Evolutionary conservation across 176 grass and related monocot genomes (phyloP).

Genomic region (Phyllostachys edulis): DNA sequence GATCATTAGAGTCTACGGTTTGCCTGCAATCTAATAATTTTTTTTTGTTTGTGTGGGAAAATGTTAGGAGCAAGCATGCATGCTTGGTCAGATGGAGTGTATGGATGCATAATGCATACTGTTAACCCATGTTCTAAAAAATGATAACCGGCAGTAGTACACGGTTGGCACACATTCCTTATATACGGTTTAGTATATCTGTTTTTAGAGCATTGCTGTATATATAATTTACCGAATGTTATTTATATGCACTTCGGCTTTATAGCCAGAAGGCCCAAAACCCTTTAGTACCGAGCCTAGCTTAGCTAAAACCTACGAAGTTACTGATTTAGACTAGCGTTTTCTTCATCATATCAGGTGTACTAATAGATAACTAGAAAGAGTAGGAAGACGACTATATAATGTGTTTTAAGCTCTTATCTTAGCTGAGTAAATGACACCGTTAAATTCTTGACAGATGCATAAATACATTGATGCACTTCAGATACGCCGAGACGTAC

Average conservation of each 20-base stretch:
- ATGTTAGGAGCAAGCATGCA: neutral
- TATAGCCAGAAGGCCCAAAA: neutral
- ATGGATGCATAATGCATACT: neutral
- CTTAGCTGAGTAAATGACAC: slow-evolving; percentile 3
- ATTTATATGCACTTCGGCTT: neutral
- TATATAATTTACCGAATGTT: neutral
- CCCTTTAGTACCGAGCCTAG: neutral
- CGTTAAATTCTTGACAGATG: neutral
- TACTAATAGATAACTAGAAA: neutral
- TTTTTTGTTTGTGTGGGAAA: neutral
- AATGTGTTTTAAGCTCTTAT: neutral
- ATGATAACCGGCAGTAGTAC: neutral
- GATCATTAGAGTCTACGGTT: slow-evolving; percentile 31
- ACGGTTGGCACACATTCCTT: neutral
- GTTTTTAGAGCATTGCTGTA: neutral
- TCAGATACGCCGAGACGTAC: slow-evolving; percentile 9
- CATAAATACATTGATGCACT: slow-evolving; percentile 20
- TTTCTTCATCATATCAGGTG: neutral
- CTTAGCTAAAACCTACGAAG: neutral
- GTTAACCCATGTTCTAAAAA: neutral
- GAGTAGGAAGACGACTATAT: no score
- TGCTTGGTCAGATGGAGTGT: neutral
- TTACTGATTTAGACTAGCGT: neutral
- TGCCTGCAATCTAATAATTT: neutral
- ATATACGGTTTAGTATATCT: neutral